phyloP scores from a whole-genome alignment of 345 rosid genomes.

The Murraya koenigii region DNA sequence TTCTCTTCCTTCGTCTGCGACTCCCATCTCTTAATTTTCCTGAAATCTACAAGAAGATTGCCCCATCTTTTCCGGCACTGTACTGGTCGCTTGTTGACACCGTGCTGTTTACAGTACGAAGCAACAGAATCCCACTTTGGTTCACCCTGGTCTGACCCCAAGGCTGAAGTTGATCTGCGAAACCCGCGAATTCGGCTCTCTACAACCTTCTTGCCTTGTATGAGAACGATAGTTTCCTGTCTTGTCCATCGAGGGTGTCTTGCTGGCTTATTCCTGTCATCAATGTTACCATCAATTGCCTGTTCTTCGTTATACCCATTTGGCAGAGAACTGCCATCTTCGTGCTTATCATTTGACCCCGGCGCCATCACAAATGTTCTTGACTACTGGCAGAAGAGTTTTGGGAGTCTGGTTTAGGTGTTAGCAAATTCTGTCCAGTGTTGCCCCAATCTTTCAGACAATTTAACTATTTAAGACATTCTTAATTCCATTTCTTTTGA shows the following conservation, averaged over 20 bases:
- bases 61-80: constrained; percentile 35
- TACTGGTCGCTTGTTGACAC: constrained; percentile 21
- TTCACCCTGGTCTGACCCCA: constrained; percentile 11
- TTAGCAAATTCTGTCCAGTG: no score
- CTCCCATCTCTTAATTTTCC: constrained; percentile 38
- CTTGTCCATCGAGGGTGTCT: constrained; percentile 30
- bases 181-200: constrained; percentile 13
- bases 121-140: constrained; percentile 34
- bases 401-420: not conserved
- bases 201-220: constrained; percentile 24
- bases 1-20: constrained; percentile 16
- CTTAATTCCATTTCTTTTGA: no score
- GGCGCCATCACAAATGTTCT: constrained; percentile 9
- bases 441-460: not conserved
- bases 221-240: constrained; percentile 28
- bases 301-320: constrained; percentile 9
- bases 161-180: not conserved
- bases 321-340: not conserved
- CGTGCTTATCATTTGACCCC: constrained; percentile 7
- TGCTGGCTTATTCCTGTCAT: constrained; percentile 2
- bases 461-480: not conserved
- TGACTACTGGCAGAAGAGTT: not conserved
- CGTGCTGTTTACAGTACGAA: constrained; percentile 24
- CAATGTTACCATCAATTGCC: not conserved
- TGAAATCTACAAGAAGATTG: constrained; percentile 32